phyloP scores from a whole-genome alignment of 2,329 filamentous ascomycete genomes.

The Lachnellula subtilissima region DNA sequence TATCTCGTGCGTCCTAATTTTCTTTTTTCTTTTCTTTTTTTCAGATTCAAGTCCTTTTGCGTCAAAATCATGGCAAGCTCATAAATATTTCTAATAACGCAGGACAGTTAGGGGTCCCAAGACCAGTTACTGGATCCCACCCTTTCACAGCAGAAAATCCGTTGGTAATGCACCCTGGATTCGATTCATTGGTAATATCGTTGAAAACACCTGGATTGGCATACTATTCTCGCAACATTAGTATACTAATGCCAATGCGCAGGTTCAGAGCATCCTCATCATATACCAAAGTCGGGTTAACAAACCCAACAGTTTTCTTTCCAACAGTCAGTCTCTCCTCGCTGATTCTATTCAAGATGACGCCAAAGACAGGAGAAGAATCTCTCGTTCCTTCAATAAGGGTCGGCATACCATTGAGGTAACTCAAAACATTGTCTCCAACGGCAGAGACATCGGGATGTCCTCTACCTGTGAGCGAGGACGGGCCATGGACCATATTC shows the following conservation, averaged over 20 bases:
- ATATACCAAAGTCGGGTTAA: slow-evolving; percentile 35
- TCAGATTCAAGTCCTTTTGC: no score
- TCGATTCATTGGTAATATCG: slow-evolving; percentile 27
- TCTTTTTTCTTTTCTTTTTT: no score
- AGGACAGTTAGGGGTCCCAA: not conserved
- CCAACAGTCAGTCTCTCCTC: slow-evolving; percentile 35
- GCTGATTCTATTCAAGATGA: slow-evolving; percentile 38
- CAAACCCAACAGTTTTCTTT: slow-evolving; percentile 37
- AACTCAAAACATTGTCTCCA: slow-evolving; percentile 36
- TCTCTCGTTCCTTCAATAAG: slow-evolving; percentile 46
- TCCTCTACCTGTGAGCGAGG: slow-evolving; percentile 25
- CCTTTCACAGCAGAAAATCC: slow-evolving; percentile 32
- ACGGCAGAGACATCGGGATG: slow-evolving; percentile 43
- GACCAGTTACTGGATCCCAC: slow-evolving; percentile 9
- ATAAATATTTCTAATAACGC: not conserved
- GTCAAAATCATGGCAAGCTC: not conserved
- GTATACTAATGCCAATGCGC: no score
- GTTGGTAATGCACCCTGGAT: slow-evolving; percentile 23
- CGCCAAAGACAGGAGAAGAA: slow-evolving; percentile 36
- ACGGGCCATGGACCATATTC: no score
- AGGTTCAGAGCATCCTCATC: no score
- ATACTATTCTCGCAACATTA: not conserved
- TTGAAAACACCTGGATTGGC: slow-evolving; percentile 27
- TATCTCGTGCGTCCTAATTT: no score
- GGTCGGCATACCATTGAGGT: slow-evolving; percentile 37